Evolutionary conservation across 495 filamentous ascomycete genomes (phyloP).

Genomic region (Podospora pseudopauciseta): DNA sequence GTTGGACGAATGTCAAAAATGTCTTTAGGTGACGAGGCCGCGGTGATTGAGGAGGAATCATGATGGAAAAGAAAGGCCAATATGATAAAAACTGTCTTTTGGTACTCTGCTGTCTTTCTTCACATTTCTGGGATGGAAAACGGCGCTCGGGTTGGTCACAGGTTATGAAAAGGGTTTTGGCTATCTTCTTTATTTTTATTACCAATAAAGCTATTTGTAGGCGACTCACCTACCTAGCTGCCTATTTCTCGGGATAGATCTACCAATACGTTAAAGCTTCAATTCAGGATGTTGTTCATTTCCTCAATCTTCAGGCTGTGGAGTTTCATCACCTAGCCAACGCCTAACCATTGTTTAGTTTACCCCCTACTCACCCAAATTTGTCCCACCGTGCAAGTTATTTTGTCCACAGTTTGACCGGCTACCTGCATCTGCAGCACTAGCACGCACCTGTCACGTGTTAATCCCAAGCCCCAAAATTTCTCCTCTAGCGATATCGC

Average conservation of each 20-base stretch:
- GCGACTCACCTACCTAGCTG: not conserved
- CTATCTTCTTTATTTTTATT: not conserved
- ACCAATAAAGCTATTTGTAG: not conserved
- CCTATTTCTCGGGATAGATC: not conserved
- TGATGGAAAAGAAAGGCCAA: not conserved
- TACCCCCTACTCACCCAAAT: not conserved
- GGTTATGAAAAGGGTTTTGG: not conserved
- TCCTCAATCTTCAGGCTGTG: too few relatives aligned
- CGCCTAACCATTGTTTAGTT: not conserved
- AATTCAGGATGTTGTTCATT: too few relatives aligned
- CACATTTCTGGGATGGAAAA: not conserved
- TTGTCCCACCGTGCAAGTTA: not conserved
- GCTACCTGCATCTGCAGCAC: not conserved
- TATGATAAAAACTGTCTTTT: constrained; percentile 4
- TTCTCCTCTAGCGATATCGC: not conserved
- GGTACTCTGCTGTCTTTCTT: not conserved
- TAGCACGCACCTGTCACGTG: not conserved
- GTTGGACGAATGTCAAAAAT: not conserved
- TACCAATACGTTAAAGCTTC: not conserved
- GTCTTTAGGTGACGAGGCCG: not conserved
- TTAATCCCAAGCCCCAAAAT: not conserved
- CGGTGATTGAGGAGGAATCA: not conserved
- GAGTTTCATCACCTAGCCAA: not conserved
- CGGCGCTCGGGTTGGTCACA: too few relatives aligned
- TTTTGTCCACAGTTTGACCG: too few relatives aligned